Evolutionary conservation across 2,329 filamentous ascomycete species (phyloP).

Genomic region (Colletotrichum kahawae): DNA sequence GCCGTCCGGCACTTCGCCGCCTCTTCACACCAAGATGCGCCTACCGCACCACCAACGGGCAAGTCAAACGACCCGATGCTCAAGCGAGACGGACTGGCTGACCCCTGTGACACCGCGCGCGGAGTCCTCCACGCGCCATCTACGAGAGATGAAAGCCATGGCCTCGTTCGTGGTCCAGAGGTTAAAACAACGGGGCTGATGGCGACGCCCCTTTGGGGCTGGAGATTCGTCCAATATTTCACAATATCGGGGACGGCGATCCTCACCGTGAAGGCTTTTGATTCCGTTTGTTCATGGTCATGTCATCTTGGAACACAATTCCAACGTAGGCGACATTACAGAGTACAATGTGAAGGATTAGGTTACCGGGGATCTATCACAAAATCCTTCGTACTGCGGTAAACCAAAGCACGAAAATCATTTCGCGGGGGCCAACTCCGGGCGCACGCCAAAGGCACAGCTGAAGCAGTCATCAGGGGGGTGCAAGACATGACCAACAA

Average conservation of each 20-base stretch:
- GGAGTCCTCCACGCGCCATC: not conserved
- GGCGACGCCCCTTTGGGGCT: not conserved
- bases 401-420: not conserved
- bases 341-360: not conserved
- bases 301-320: not conserved
- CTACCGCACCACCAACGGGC: not conserved
- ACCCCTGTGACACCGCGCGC: not conserved
- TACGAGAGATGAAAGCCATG: not conserved
- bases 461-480: not conserved
- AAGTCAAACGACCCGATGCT: not conserved
- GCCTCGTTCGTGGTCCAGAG: not conserved
- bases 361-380: not conserved
- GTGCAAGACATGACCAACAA: not conserved
- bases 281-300: not conserved
- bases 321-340: not conserved
- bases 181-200: slow-evolving; percentile 10
- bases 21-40: not conserved
- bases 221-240: not conserved
- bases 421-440: not conserved
- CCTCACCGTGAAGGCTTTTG: not conserved
- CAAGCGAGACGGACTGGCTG: not conserved
- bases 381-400: not conserved
- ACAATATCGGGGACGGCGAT: not conserved
- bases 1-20: not conserved
- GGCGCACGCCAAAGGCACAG: not conserved